Evolutionary conservation across 1,284 basidiomycete species (phyloP).

Genomic region (Erythrobasidium hasegawianum): DNA sequence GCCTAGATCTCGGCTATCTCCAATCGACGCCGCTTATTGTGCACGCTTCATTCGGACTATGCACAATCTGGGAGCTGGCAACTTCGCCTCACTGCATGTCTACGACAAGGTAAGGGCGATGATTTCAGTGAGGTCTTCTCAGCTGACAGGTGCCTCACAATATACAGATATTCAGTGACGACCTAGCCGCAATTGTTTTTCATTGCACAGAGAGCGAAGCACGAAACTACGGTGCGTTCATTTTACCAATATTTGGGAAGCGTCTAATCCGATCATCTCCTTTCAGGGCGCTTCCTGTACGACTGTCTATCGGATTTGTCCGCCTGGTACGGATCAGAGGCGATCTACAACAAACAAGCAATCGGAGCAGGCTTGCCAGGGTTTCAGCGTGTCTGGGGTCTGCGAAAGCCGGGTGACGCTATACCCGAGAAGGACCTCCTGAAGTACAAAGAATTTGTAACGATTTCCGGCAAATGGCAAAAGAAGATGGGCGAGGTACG

Average conservation of each 20-base stretch:
- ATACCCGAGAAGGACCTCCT: constrained; percentile 37
- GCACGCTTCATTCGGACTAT: constrained; percentile 84
- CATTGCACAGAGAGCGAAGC: constrained; percentile 95
- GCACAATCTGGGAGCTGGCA: constrained; percentile 77
- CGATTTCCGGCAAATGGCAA: constrained; percentile 44
- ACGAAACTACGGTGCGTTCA: constrained; percentile 76
- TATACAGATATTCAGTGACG: constrained; percentile 69
- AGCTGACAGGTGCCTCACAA: background rate
- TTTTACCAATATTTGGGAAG: background rate
- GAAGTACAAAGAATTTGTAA: constrained; percentile 35
- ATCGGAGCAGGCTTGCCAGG: constrained; percentile 50
- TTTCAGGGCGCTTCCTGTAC: constrained; percentile 54
- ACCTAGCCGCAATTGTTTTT: constrained; percentile 73
- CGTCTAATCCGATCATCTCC: background rate
- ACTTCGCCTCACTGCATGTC: constrained; percentile 77
- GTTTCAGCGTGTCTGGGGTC: constrained; percentile 45
- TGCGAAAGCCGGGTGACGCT: constrained; percentile 31
- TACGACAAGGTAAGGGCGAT: constrained; percentile 68
- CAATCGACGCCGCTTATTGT: constrained; percentile 93
- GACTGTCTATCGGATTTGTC: constrained; percentile 70
- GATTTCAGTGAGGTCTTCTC: background rate
- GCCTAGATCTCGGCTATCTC: constrained; percentile 84
- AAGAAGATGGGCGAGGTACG: constrained; percentile 32
- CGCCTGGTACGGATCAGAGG: constrained; percentile 70
- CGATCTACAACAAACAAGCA: constrained; percentile 51